Evolutionary conservation across 2,329 filamentous ascomycete genomes (phyloP).

Genomic region (Massarina eburnea): DNA sequence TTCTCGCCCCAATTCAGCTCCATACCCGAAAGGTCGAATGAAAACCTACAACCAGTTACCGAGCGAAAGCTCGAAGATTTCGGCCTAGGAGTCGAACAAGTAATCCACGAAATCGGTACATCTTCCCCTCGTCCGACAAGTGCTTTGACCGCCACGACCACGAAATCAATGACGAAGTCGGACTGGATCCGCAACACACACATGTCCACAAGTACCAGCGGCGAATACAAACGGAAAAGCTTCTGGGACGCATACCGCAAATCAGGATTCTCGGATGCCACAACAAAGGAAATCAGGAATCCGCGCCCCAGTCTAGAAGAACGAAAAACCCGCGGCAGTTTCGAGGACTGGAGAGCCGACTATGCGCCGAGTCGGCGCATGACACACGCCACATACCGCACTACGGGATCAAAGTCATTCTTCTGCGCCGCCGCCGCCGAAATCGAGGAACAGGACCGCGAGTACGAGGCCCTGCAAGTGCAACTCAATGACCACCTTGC

Average conservation of each 20-base stretch:
- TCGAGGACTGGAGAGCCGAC: background rate
- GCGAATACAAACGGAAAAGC: background rate
- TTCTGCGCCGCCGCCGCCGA: background rate
- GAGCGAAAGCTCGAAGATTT: background rate
- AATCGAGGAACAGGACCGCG: background rate
- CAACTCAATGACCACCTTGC: too few species aligned
- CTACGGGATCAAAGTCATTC: background rate
- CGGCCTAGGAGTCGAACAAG: background rate
- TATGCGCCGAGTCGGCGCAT: background rate
- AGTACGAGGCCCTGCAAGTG: background rate
- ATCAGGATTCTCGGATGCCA: background rate
- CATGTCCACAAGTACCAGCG: background rate
- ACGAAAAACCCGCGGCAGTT: background rate
- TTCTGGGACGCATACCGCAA: background rate
- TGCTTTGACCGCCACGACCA: background rate
- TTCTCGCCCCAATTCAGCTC: background rate
- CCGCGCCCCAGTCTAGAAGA: background rate
- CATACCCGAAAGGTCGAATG: background rate
- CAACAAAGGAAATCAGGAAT: background rate
- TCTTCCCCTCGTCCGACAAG: background rate
- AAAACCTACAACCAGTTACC: background rate
- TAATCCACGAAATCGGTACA: background rate
- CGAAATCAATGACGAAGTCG: background rate
- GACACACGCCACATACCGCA: background rate
- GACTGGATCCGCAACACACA: background rate